phyloP scores from a whole-genome alignment of 106 monocot species.

The Dendrobium chrysotoxum region DNA sequence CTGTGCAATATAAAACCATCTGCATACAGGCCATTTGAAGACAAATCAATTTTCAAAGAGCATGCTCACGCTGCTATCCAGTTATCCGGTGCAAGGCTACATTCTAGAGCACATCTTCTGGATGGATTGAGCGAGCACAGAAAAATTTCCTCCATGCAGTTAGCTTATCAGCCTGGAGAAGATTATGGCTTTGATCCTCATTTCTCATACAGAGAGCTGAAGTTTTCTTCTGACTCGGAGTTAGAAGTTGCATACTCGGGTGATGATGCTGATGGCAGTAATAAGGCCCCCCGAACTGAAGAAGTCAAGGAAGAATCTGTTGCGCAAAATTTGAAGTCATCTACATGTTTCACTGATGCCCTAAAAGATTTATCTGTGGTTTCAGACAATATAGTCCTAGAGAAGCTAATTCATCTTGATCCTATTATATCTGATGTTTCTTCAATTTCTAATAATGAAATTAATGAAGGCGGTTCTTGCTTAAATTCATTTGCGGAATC shows the following conservation, averaged over 20 bases:
- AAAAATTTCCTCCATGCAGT: not conserved
- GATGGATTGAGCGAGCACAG: constrained; percentile 7
- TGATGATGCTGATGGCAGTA: constrained; percentile 21
- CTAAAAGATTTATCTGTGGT: not conserved
- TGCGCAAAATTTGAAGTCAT: constrained; percentile 3
- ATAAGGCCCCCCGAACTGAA: not conserved
- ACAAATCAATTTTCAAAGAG: constrained; percentile 15
- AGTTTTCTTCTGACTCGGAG: constrained; percentile 39
- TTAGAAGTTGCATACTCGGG: constrained; percentile 28
- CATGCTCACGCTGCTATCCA: constrained; percentile 8
- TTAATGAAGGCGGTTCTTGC: not conserved
- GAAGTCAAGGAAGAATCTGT: constrained; percentile 28
- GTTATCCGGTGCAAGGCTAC: constrained; percentile 4
- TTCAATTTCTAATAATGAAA: constrained; percentile 13
- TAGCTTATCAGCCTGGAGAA: constrained; percentile 8
- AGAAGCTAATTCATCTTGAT: constrained; percentile 34
- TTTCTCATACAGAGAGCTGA: constrained; percentile 32
- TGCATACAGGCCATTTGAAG: constrained; percentile 17
- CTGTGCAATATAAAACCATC: constrained; percentile 20
- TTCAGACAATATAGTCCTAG: constrained; percentile 17
- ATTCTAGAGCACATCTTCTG: not conserved
- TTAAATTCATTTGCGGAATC: constrained; percentile 4
- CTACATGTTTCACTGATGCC: not conserved
- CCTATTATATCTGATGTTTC: constrained; percentile 13
- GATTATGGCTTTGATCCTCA: constrained; percentile 16